phyloP scores from a whole-genome alignment of 495 filamentous ascomycete genomes.

The Tuber umbilicatum region DNA sequence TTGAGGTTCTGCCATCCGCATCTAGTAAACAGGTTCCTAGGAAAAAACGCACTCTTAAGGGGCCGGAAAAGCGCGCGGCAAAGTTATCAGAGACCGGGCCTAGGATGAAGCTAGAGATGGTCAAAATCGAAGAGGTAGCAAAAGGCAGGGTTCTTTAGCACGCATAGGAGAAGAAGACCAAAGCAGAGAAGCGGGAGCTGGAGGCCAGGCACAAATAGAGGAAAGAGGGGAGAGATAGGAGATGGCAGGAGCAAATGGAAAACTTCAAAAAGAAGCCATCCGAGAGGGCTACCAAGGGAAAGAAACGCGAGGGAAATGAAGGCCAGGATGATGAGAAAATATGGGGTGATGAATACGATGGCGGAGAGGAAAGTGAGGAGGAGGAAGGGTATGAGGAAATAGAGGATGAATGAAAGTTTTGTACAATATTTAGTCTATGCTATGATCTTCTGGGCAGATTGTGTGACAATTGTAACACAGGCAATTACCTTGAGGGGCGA shows the following conservation, averaged over 20 bases:
- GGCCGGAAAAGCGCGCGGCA: constrained; percentile 70
- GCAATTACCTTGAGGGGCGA: not conserved
- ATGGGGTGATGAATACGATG: constrained; percentile 28
- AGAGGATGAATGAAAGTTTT: constrained; percentile 25
- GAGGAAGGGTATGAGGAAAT: constrained; percentile 25
- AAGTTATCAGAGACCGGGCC: constrained; percentile 90
- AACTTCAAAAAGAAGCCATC: constrained; percentile 79
- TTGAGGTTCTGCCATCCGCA: constrained; percentile 73
- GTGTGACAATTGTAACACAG: not conserved
- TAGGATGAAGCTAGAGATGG: constrained; percentile 78
- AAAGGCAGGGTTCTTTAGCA: constrained; percentile 95
- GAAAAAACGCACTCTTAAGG: constrained; percentile 27
- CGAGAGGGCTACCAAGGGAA: constrained; percentile 52
- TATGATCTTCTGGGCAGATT: not conserved
- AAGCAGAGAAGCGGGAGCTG: constrained; percentile 64
- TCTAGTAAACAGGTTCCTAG: constrained; percentile 42
- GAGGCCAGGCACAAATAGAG: constrained; percentile 73
- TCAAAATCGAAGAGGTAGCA: constrained; percentile 96
- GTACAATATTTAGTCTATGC: not conserved
- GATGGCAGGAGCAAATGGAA: constrained; percentile 71
- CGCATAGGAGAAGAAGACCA: constrained; percentile 78
- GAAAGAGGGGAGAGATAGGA: constrained; percentile 70
- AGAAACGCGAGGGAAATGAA: constrained; percentile 52
- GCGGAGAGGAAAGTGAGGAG: not conserved
- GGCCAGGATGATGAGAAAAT: constrained; percentile 39